Evolutionary conservation across 495 filamentous ascomycete species (phyloP).

Genomic region (Hypoxylon cercidicola): DNA sequence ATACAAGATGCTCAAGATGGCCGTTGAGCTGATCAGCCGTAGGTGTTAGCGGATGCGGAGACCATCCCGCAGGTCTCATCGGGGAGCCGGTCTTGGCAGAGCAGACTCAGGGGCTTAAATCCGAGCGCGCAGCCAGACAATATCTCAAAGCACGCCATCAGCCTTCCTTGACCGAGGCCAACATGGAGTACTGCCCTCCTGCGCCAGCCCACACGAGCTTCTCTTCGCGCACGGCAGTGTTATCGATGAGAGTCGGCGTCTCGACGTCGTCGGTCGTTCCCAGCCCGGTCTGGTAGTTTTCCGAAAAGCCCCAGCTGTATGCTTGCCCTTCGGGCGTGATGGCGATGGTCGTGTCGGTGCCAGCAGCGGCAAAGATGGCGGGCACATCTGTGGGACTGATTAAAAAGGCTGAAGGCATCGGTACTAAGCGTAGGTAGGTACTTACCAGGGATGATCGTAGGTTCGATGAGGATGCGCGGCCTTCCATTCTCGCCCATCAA

Average conservation of each 20-base stretch:
- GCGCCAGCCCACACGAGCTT: conserved; percentile 67
- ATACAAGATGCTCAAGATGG: too few species aligned
- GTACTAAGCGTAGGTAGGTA: too few species aligned
- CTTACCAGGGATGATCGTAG: conserved; percentile 53
- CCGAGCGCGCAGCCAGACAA: too few species aligned
- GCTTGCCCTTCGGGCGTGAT: conserved; percentile 67
- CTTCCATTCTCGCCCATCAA: conserved; percentile 55
- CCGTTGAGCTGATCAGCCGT: too few species aligned
- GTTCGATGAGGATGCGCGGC: conserved; percentile 66
- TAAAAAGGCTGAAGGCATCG: background rate
- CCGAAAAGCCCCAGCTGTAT: conserved; percentile 71
- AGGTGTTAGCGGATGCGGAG: too few species aligned
- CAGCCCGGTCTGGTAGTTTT: conserved; percentile 71
- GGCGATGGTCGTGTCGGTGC: conserved; percentile 68
- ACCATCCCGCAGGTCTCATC: too few species aligned
- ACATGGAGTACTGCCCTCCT: conserved; percentile 68
- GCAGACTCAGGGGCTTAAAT: too few species aligned
- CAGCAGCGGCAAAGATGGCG: conserved; percentile 43
- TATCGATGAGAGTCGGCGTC: conserved; percentile 67
- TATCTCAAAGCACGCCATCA: too few species aligned
- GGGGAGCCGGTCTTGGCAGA: too few species aligned
- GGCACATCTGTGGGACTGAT: conserved; percentile 46
- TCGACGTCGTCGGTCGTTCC: conserved; percentile 66
- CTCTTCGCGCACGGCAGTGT: conserved; percentile 66
- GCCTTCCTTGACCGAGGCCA: background rate